These are phyloP conservation scores for Quercus alba DNA, from an alignment of 306 rosid species.

Conservation along the genomic window DNA sequence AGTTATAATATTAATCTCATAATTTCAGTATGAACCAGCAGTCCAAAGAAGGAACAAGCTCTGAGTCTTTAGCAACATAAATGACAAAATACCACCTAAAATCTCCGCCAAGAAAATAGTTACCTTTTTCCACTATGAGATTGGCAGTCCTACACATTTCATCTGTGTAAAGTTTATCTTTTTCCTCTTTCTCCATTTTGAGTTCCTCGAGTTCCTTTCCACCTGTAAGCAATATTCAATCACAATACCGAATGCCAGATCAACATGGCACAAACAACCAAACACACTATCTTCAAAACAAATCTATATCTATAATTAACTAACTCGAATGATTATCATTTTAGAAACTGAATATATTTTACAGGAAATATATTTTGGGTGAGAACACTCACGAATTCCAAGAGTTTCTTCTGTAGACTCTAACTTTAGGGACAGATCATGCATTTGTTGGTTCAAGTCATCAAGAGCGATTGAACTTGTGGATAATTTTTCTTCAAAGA, in stretches of 20 bases:
- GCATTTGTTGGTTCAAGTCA: conserved; percentile 70
- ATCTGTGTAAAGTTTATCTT: conserved; percentile 46
- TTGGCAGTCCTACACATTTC: conserved; percentile 49
- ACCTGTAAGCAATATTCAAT: conserved; percentile 44
- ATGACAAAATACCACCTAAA: background rate
- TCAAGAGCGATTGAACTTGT: conserved; percentile 58
- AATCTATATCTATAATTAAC: background rate
- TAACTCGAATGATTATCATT: background rate
- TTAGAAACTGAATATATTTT: background rate
- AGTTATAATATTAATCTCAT: background rate
- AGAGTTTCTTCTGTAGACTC: conserved; percentile 60
- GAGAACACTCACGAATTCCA: conserved; percentile 50
- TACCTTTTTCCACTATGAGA: conserved; percentile 71
- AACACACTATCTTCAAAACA: background rate
- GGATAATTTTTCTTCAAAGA: conserved; percentile 65
- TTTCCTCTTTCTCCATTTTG: conserved; percentile 53
- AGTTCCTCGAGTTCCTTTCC: conserved; percentile 58
- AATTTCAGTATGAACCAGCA: background rate
- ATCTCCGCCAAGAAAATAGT: conserved; percentile 9
- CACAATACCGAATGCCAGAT: conserved; percentile 18
- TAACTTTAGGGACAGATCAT: conserved; percentile 57
- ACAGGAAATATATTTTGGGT: background rate
- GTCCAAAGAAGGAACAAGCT: background rate
- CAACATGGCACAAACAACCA: background rate
- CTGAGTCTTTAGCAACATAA: background rate